Evolutionary conservation across 345 rosid species (phyloP), one percentile per base, ranked within the genome.

Genomic region (Ceriops zippeliana): DNA sequence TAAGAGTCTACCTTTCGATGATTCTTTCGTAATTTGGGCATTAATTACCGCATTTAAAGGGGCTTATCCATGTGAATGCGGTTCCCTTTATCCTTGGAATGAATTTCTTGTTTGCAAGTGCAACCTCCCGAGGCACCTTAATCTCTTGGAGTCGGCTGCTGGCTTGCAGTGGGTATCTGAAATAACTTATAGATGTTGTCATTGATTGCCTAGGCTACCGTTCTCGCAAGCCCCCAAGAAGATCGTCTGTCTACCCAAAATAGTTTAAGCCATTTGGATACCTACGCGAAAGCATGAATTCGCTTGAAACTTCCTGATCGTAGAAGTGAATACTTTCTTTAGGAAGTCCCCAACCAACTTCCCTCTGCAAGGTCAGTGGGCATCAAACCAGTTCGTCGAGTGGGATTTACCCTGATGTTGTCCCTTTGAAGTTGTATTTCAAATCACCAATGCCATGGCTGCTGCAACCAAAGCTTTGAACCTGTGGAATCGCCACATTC

Each of bases 71-170:
- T 42, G 47, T 2, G 16, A 2, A 11, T 1, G 6, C 21, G 42
- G 17, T 24, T 52, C 65, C 74, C 76, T 61, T 37, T 0, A 24
- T 28, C 30, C 68, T 68, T 56, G 76, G 76, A 60, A 27, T 1
- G 32, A 26, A 30, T 13, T 6, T 3, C 10, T 27, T 22, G 27
- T 66, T 56, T 47, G 64, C 59, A 30, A 72, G 6, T 65, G 51
- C 31, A 49, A 64, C 49, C 21, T 21, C 24, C n/a, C 11, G 27
- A 60, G 6, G 3, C 26, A 21, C 24, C 61, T 31, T 49, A 46
- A 65, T 30, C 53, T 30, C 62, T 67, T 35, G 34, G 34, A 51
- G 68, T 51, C 15, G 22, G 32, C 53, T 57, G 34, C 61, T 35
- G 22, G 16, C 26, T 65, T 16, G 47, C 21, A 37, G 46, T 37